Evolutionary conservation across 805 yeast genomes (phyloP).

Genomic region (Ogataea pignaliae): DNA sequence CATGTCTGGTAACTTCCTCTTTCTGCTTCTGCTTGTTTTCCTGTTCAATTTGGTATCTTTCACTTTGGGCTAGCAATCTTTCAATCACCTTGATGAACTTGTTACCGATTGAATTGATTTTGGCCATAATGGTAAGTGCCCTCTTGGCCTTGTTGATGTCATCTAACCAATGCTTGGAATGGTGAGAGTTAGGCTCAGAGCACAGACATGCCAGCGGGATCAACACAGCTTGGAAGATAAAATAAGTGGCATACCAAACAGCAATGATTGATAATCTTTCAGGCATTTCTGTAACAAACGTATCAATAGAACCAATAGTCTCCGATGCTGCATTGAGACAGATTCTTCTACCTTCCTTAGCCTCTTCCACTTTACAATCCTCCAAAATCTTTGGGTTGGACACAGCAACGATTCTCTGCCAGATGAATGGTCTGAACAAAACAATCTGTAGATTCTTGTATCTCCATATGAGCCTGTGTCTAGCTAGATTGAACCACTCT

Average conservation of each 20-base stretch:
- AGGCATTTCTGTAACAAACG: conserved; percentile 26
- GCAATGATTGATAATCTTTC: conserved; percentile 39
- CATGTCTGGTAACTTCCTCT: not conserved
- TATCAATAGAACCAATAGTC: conserved; percentile 46
- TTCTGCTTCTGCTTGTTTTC: not conserved
- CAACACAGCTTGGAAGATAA: conserved; percentile 57
- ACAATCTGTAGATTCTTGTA: conserved; percentile 52
- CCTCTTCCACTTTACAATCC: conserved; percentile 36
- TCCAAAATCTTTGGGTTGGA: conserved; percentile 30
- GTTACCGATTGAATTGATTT: conserved; percentile 41
- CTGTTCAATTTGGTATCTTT: conserved; percentile 1
- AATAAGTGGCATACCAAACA: conserved; percentile 63
- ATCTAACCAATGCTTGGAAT: conserved; percentile 39
- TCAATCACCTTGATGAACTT: conserved; percentile 44
- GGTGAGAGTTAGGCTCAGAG: conserved; percentile 44
- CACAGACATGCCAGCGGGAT: conserved; percentile 53
- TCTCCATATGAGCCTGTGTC: conserved; percentile 55
- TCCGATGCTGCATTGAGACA: conserved; percentile 50
- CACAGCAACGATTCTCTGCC: conserved; percentile 44
- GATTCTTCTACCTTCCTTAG: conserved; percentile 43
- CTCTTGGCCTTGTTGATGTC: conserved; percentile 40
- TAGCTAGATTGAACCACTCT: conserved; percentile 51
- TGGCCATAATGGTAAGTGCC: conserved; percentile 33
- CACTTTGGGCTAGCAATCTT: conserved; percentile 26
- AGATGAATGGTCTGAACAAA: conserved; percentile 51